Evolutionary conservation across 2,329 filamentous ascomycete genomes (phyloP).

Genomic region (Penicillium italicum): DNA sequence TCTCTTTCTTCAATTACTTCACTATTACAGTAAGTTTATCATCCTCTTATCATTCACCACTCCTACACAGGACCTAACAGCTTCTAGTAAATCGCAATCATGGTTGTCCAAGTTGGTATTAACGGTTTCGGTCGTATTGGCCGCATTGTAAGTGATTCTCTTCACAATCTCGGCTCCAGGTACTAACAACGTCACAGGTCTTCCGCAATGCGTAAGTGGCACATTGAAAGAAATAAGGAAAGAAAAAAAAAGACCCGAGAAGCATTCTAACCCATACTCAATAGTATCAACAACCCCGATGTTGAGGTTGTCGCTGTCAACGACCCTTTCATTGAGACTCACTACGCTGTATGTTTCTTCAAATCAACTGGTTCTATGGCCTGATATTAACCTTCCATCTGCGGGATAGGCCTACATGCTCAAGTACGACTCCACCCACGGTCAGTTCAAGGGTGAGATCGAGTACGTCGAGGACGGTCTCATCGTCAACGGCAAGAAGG

Average conservation of each 20-base stretch:
- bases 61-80: conserved; percentile 22
- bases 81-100: conserved; percentile 33
- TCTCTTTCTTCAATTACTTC: conserved; percentile 1
- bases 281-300: conserved; percentile 74
- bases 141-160: conserved; percentile 63
- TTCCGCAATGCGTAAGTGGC: conserved; percentile 88
- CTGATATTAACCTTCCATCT: conserved; percentile 4
- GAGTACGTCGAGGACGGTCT: conserved; percentile 65
- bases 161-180: background rate
- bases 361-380: background rate
- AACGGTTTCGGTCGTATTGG: conserved; percentile 99
- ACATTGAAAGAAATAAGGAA: background rate
- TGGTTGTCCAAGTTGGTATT: conserved; percentile 72
- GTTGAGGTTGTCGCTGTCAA: conserved; percentile 96
- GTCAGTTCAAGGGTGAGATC: conserved; percentile 90
- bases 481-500: conserved; percentile 86
- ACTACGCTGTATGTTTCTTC: conserved; percentile 80
- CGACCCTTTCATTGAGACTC: conserved; percentile 97
- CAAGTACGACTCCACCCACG: conserved; percentile 98
- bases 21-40: conserved; percentile 13
- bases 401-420: conserved; percentile 89
- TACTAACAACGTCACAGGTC: conserved; percentile 51
- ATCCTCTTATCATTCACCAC: background rate
- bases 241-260: background rate
- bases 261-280: conserved; percentile 14